A percentile compares a stretch with the other conserved stretches of the same genome.
These are phyloP conservation scores for Dissophora globulifera DNA, from an alignment of 192 early-diverging fungal species.

Conservation along the genomic window DNA sequence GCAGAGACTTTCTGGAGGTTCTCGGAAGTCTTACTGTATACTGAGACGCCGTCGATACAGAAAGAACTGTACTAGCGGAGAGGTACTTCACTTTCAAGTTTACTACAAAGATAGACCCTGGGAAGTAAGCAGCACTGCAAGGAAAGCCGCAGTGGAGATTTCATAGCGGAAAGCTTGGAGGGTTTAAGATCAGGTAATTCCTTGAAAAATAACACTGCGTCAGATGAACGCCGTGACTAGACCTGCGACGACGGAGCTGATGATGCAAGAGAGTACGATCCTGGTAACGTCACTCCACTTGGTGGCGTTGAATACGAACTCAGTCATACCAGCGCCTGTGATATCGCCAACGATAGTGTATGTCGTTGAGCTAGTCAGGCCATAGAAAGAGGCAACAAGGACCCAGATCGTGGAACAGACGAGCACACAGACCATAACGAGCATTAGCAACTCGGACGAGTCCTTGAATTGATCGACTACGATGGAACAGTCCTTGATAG, in stretches of 20 bases:
- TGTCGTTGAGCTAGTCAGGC: slow-evolving; percentile 83
- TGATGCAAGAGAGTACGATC: slow-evolving; percentile 69
- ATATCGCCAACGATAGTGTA: slow-evolving; percentile 87
- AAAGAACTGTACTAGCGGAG: slow-evolving; percentile 80
- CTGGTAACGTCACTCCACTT: slow-evolving; percentile 63
- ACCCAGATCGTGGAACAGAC: slow-evolving; percentile 84
- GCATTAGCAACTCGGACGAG: slow-evolving; percentile 82
- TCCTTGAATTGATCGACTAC: slow-evolving; percentile 62
- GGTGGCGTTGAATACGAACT: slow-evolving; percentile 72
- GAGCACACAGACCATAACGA: slow-evolving; percentile 85
- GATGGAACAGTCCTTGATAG: slow-evolving; percentile 83
- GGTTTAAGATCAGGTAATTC: slow-evolving; percentile 66
- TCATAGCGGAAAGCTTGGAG: slow-evolving; percentile 52
- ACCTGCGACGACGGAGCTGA: slow-evolving; percentile 77
- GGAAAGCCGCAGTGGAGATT: no score
- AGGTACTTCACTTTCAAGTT: slow-evolving; percentile 66
- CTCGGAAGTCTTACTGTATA: slow-evolving; percentile 11
- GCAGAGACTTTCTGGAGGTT: slow-evolving; percentile 15
- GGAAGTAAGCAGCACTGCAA: slow-evolving; percentile 71
- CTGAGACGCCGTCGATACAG: slow-evolving; percentile 57
- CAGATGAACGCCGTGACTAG: slow-evolving; percentile 71
- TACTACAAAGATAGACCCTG: slow-evolving; percentile 71
- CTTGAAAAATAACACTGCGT: no score
- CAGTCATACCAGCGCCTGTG: slow-evolving; percentile 80
- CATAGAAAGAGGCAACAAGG: slow-evolving; percentile 72